Evolutionary conservation across 257 asterid genomes (phyloP), one percentile per base, ranked within the genome.

Genomic region (Petrea volubilis): DNA sequence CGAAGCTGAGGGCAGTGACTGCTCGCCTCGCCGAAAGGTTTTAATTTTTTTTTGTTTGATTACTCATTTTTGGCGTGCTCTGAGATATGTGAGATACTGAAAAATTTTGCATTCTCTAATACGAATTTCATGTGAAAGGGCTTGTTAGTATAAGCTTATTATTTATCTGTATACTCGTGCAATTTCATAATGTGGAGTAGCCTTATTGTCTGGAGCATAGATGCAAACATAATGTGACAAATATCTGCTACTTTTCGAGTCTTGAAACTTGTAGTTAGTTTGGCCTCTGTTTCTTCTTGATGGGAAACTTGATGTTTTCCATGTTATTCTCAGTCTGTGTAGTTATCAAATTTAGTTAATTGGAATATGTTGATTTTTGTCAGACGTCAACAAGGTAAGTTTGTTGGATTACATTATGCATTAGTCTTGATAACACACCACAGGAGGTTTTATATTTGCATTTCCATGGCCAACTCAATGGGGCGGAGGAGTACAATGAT

Each of bases 11-110:
- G 71, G 84, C 97, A 0, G 95, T 93, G 18, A 80, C 83, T 34
- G 93, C 96, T 9, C 86, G 97, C 4, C 79, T 90, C 68, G 93
- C 93, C 0, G 98, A 93, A 73, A 84, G 93, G 88, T 87, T 90
- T 79, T 90, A 83, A 88, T 12, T 14, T 41, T n/a, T 65, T 52
- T 53, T 7, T 59, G 15, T 21, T 1, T 43, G 10, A 50, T 75
- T 49, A 34, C 64, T 40, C 15, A 50, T 24, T 62, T 36, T 77
- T 50, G 41, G 58, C 24, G 66, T 38, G 24, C 17, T 73, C 33
- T 27, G 60, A 52, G 50, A 40, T 60, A 23, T 51, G 49, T 61
- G 31, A 13, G 71, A 5, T 72, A 57, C 8, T 65, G 66, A 66
- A 79, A 52, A 60, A 75, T 77, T 76, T 67, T 49, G 41, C 43